Evolutionary conservation across 352 stramenopile species (phyloP), one percentile per base, ranked within the genome.

Genomic region (Globisporangium splendens): DNA sequence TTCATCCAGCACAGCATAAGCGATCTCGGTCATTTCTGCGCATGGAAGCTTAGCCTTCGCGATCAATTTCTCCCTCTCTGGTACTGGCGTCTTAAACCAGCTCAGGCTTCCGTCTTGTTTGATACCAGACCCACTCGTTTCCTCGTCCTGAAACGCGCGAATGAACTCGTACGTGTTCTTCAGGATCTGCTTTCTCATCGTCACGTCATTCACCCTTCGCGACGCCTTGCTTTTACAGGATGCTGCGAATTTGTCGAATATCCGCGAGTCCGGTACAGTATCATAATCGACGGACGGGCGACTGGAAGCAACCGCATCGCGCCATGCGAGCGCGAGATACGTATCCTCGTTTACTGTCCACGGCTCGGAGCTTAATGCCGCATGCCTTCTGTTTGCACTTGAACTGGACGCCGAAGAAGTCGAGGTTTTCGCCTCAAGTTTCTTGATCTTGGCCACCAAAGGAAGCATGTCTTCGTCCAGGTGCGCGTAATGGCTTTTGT

Each of bases 161-260:
- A 62, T 56, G 12, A 56, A 20, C n/a, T 50, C 56, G 41, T 51
- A 56, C 41, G 56, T 42, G 49, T 56, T 62, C 8, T 17, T 24
- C 0, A 62, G 41, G 8, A 31, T 38, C 18, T 33, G 48, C 8
- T 50, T 41, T 2, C 43, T 28, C 8, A 42, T 41, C 3, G 49
- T 31, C 2, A 62, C 39, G 15, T 62, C 48, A 14, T 46, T 24
- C 39, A 52, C 47, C 11, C 39, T 24, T 4, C 49, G 39, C 3
- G 49, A 47, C 22, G 50, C 31, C 18, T 62, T 50, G n/a, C 41
- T 50, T 31, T 57, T 42, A 8, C 39, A 62, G n/a, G 56, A 42
- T 8, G 51, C 56, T 8, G 52, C 31, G 43, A 62, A 56, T 14
- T 42, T 48, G 15, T 56, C 22, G 48, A 57, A 56, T 14, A 62